Percentiles rank a stretch among this genome's conserved stretches.
These are phyloP conservation scores for Hypoxylon sp. DNA, from an alignment of 2,329 filamentous ascomycete species.

Conservation along the genomic window DNA sequence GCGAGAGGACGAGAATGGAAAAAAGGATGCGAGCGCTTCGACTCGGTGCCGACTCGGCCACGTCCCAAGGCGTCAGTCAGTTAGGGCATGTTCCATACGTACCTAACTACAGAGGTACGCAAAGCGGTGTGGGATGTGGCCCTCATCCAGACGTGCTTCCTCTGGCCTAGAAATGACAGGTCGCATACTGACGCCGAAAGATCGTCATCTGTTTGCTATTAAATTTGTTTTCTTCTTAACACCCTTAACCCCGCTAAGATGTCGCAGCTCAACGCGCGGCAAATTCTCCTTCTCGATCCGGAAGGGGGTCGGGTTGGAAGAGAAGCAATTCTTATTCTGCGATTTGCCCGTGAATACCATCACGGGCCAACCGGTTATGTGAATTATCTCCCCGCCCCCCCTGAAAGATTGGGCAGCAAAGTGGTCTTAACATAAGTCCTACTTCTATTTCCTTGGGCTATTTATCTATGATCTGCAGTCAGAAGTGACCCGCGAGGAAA, in stretches of 20 bases:
- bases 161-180: constrained; percentile 12
- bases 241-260: constrained; percentile 14
- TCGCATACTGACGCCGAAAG: constrained; percentile 21
- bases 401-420: constrained; percentile 10
- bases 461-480: constrained; percentile 6
- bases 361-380: neutral
- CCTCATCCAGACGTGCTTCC: neutral
- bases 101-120: no score
- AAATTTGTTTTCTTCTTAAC: neutral
- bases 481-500: constrained; percentile 16
- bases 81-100: neutral
- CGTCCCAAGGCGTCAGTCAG: neutral
- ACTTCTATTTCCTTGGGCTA: neutral
- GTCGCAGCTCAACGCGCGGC: constrained; percentile 1
- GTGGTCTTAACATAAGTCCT: neutral
- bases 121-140: no score
- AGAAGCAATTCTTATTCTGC: constrained; percentile 1
- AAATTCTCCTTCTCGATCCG: neutral
- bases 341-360: constrained; percentile 14
- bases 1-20: neutral
- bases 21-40: neutral
- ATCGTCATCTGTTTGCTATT: neutral
- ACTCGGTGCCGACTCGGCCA: neutral
- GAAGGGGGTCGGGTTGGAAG: neutral
- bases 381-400: neutral